A percentile compares a stretch with the other conserved stretches of the same genome.
phyloP scores from a whole-genome alignment of 148 eudicot genomes.

The Chenopodium berlandieri region DNA sequence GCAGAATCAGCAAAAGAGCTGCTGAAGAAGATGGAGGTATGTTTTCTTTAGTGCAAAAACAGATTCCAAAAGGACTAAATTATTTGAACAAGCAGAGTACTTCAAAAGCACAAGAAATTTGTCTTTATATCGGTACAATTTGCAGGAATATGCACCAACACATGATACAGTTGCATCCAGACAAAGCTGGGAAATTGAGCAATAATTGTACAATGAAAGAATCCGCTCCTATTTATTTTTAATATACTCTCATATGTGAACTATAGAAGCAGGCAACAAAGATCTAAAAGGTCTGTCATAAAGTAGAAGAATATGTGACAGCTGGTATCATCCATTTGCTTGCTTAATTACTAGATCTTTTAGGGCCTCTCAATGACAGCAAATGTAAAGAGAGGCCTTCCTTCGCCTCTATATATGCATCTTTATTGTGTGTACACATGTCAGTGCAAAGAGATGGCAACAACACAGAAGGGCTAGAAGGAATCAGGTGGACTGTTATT shows the following conservation, averaged over 20 bases:
- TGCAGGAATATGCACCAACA: conserved; percentile 66
- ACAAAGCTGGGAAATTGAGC: conserved; percentile 64
- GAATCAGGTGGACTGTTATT: conserved; percentile 1
- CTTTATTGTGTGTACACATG: neutral
- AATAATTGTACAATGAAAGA: conserved; percentile 31
- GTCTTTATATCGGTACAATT: conserved; percentile 20
- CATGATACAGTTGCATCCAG: conserved; percentile 62
- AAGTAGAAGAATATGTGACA: conserved; percentile 2
- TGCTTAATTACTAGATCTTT: neutral
- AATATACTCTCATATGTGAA: neutral
- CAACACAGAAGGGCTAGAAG: neutral
- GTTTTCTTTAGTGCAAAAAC: neutral
- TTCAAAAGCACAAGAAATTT: conserved; percentile 15
- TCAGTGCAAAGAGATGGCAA: neutral
- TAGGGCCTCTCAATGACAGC: conserved; percentile 13
- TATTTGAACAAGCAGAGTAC: conserved; percentile 21
- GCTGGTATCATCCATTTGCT: neutral
- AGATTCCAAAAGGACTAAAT: neutral
- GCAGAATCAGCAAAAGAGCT: conserved; percentile 61
- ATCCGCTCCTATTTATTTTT: neutral
- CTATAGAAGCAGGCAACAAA: neutral
- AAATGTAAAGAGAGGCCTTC: neutral
- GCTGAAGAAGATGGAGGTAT: conserved; percentile 73
- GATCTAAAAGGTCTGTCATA: neutral
- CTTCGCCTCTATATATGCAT: neutral